These are phyloP conservation scores for Triticum urartu DNA, from an alignment of 176 grass and related monocot species.

Conservation along the genomic window DNA sequence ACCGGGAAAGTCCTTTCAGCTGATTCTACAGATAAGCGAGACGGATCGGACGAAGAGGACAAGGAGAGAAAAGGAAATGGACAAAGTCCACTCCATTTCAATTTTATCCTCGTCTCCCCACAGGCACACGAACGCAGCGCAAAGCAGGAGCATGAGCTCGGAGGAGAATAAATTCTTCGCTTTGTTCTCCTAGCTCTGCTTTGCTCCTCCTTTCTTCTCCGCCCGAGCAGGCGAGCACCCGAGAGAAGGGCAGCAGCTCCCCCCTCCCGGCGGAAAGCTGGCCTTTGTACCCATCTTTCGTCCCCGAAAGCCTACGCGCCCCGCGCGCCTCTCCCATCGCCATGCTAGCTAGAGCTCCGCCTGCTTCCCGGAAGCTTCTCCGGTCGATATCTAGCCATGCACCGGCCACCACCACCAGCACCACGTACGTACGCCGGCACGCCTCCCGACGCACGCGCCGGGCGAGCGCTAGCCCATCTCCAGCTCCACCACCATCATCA, in stretches of 20 bases:
- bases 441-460: slow-evolving; percentile 24
- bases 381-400: slow-evolving; percentile 28
- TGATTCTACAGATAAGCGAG: slow-evolving; percentile 16
- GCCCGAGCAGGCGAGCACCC: slow-evolving; percentile 5
- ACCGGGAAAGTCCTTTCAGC: background rate
- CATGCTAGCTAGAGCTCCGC: slow-evolving; percentile 25
- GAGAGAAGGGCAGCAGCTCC: background rate
- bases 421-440: slow-evolving; percentile 21
- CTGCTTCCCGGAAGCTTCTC: slow-evolving; percentile 83
- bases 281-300: slow-evolving; percentile 56
- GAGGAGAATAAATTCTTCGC: slow-evolving; percentile 14
- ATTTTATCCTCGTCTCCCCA: background rate
- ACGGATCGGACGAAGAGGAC: background rate
- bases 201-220: slow-evolving; percentile 34
- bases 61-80: slow-evolving; percentile 7
- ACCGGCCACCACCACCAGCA: slow-evolving; percentile 17
- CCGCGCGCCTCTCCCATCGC: slow-evolving; percentile 9
- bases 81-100: slow-evolving; percentile 26
- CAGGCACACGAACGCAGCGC: slow-evolving; percentile 21
- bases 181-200: slow-evolving; percentile 29
- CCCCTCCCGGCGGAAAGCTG: slow-evolving; percentile 35
- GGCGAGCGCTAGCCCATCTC: slow-evolving; percentile 4
- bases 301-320: slow-evolving; percentile 36
- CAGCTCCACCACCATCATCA: background rate
- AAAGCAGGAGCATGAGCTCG: background rate